A percentile compares a stretch with the other conserved stretches of the same genome.
phyloP scores from a whole-genome alignment of 768 basidiomycete species.

The Naganishia randhawae region DNA sequence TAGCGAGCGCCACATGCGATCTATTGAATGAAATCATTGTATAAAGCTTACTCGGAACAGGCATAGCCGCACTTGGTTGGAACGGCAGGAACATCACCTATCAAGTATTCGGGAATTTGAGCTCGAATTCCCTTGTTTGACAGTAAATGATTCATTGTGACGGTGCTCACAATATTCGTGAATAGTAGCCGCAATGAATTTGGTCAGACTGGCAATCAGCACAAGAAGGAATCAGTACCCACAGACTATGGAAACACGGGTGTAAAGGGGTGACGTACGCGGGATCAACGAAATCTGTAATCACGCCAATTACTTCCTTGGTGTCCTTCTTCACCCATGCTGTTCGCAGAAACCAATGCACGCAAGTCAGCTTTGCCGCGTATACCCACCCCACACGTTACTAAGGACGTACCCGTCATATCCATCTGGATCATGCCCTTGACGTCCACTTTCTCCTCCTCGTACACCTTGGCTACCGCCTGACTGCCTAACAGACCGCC shows the following conservation, averaged over 20 bases:
- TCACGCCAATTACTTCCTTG: conserved; percentile 65
- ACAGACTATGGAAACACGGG: neutral
- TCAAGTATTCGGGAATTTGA: conserved; percentile 1
- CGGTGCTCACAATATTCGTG: conserved; percentile 59
- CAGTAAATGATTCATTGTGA: too few relatives aligned
- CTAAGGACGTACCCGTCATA: conserved; percentile 23
- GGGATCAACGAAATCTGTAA: conserved; percentile 75
- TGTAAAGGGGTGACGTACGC: conserved; percentile 50
- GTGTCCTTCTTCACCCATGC: conserved; percentile 80
- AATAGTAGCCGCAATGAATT: conserved; percentile 73
- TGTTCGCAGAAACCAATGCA: neutral
- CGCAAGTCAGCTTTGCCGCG: neutral
- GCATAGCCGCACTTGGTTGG: conserved; percentile 88
- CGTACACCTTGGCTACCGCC: conserved; percentile 76
- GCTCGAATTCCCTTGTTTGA: conserved; percentile 4
- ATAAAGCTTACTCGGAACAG: conserved; percentile 63
- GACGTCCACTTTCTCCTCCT: conserved; percentile 61
- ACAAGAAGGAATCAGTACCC: neutral
- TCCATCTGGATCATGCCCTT: conserved; percentile 77
- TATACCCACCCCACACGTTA: neutral
- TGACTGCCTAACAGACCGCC: conserved; percentile 66
- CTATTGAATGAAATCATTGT: neutral
- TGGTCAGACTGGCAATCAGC: conserved; percentile 62
- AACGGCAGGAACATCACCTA: conserved; percentile 72
- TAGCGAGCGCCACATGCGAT: neutral